phyloP scores from a whole-genome alignment of 2,329 filamentous ascomycete species.

The Beauveria sp. region DNA sequence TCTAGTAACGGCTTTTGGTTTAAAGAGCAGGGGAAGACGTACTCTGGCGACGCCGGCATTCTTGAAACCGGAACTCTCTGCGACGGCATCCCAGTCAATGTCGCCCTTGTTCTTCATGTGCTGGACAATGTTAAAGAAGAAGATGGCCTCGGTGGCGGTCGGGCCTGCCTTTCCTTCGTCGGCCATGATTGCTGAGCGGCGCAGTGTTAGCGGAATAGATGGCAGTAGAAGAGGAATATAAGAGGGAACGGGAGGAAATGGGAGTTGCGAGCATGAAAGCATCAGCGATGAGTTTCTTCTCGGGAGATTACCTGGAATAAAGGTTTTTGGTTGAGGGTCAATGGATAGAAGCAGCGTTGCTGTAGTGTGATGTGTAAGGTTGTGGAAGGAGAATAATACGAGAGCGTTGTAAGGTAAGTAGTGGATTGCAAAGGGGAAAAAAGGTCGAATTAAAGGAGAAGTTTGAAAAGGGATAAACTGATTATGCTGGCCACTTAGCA shows the following conservation, averaged over 20 bases:
- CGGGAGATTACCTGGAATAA: not conserved
- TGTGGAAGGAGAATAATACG: not conserved
- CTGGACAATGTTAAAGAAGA: slow-evolving; percentile 38
- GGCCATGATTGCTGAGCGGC: slow-evolving; percentile 20
- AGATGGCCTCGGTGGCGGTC: slow-evolving; percentile 32
- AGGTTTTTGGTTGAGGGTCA: not conserved
- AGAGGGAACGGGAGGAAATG: not conserved
- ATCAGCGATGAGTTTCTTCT: too few species aligned
- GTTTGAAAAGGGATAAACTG: not conserved
- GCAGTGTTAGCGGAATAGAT: not conserved
- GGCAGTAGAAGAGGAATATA: not conserved
- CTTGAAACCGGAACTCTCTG: slow-evolving; percentile 34
- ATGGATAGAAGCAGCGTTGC: not conserved
- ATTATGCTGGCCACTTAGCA: not conserved
- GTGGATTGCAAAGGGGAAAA: not conserved
- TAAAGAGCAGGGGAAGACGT: slow-evolving; percentile 3
- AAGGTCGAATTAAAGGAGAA: too few species aligned
- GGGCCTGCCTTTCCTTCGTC: slow-evolving; percentile 28
- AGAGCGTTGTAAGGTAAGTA: not conserved
- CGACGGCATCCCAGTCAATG: slow-evolving; percentile 41
- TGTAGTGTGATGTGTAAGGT: not conserved
- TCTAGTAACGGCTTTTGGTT: not conserved
- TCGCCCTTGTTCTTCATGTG: slow-evolving; percentile 34
- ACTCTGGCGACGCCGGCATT: slow-evolving; percentile 39
- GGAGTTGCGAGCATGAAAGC: not conserved